Base-by-base conservation (phyloP, 495 filamentous ascomycete species). In the Lophiostoma macrostomum region DNA sequence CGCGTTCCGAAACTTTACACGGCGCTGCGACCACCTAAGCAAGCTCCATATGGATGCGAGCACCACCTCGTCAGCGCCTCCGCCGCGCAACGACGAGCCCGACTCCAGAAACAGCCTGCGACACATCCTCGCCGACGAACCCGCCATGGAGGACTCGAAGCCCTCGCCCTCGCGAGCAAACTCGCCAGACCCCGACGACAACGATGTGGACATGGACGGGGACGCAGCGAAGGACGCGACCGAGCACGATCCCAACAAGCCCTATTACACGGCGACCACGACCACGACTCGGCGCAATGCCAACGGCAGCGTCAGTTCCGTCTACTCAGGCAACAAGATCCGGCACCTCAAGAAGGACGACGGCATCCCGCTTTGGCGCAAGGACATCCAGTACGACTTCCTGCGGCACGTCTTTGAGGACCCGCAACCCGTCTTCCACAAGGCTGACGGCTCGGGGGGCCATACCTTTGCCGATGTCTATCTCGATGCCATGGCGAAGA, bases 371-470 rank as follows among this genome's bases (percentile, higher is more conserved):
- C 77, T 98, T 6, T 98, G 93, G 93, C 80, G 93, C 66, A 90
- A 88, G 69, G 93, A 98, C 70, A 98, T 98, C 36, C 93, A 98
- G 67, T 91, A 90, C 68, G 88, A 96, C 64, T 98, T 98, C 60
- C 80, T 98, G 50, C 84, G 82, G 62, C 79, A 84, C 46, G 87
- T 97, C 60, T 98, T 98, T 70, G 86, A 95, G 64, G 82, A 97
- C 67, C 77, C 86, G 48, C 80, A 78, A 11, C 74, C 74, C n/a
- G 88, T 87, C 58, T 98, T 98, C 68, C 95, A 90, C 60, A 91
- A 91, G 64, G 79, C 86, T 69, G 84, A 90, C 50, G 74, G 76
- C 37, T 76, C 81, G 39, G 78, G 78, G 58, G 83, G 83, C 54
- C 79, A 90, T 64, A 93, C 85, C 58, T 98, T 98, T 65, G 89